Conservation (phyloP, 371 early-diverging fungal genomes). For the Syncephalastrum contaminatum region DNA sequence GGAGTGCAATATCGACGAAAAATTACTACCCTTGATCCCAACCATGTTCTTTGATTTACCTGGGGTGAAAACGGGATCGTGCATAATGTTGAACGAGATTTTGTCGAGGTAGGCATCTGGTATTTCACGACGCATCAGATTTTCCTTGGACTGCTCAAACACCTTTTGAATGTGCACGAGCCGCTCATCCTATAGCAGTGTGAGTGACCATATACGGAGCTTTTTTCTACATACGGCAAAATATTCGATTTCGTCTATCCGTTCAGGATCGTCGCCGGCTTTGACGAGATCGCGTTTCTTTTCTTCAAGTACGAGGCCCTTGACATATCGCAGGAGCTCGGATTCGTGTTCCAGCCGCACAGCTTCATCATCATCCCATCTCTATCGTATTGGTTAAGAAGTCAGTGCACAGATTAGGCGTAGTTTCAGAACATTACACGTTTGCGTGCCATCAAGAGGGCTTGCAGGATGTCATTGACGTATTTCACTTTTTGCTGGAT, state of each 20-base stretch:
- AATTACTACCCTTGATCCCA: neutral
- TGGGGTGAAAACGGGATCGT: slow-evolving; percentile 51
- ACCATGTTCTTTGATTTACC: slow-evolving; percentile 14
- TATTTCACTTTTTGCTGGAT: slow-evolving; percentile 58
- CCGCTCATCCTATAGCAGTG: slow-evolving; percentile 34
- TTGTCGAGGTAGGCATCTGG: slow-evolving; percentile 53
- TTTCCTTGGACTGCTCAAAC: slow-evolving; percentile 52
- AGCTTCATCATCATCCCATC: slow-evolving; percentile 67
- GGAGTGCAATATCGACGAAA: neutral
- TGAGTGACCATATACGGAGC: neutral
- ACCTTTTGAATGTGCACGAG: slow-evolving; percentile 32
- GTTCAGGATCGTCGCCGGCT: slow-evolving; percentile 26
- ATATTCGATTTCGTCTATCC: slow-evolving; percentile 37
- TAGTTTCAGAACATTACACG: slow-evolving; percentile 16
- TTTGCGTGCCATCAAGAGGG: slow-evolving; percentile 55
- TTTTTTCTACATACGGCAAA: slow-evolving; percentile 24
- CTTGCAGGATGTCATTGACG: slow-evolving; percentile 59
- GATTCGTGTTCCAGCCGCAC: slow-evolving; percentile 59
- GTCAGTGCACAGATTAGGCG: neutral
- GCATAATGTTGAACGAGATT: slow-evolving; percentile 53
- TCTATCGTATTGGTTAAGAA: slow-evolving; percentile 13
- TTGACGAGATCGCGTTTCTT: slow-evolving; percentile 28
- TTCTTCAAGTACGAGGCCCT: slow-evolving; percentile 57
- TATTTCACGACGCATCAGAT: slow-evolving; percentile 42
- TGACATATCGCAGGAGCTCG: slow-evolving; percentile 63